Conservation (phyloP, 2,329 filamentous ascomycete genomes). For the Fusarium sambucinum region DNA sequence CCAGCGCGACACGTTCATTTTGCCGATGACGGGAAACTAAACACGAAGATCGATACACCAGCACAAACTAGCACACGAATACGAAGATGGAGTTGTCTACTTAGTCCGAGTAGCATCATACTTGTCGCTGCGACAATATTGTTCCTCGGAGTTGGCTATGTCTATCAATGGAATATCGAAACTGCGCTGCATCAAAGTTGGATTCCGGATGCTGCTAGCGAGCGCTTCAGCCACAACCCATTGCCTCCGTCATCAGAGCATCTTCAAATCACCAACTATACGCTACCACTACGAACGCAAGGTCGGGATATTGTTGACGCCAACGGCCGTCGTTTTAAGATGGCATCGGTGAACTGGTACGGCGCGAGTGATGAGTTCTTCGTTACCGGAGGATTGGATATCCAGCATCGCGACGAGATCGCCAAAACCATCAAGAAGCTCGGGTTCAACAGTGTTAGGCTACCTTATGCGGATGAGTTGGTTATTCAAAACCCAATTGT, state of each 20-base stretch:
- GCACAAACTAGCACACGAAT: slow-evolving; percentile 4
- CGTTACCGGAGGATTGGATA: slow-evolving; percentile 72
- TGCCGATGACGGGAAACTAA: slow-evolving; percentile 15
- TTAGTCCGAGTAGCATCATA: slow-evolving; percentile 48
- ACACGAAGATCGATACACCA: background rate
- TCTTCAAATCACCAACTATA: slow-evolving; percentile 61
- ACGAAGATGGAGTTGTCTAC: slow-evolving; percentile 26
- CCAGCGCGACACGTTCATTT: slow-evolving; percentile 20
- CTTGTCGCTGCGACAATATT: slow-evolving; percentile 53
- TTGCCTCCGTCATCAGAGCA: slow-evolving; percentile 59
- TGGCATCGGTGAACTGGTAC: slow-evolving; percentile 78
- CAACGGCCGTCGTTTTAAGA: slow-evolving; percentile 68
- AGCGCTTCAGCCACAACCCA: slow-evolving; percentile 62
- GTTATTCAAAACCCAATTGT: slow-evolving; percentile 70
- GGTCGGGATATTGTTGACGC: slow-evolving; percentile 73
- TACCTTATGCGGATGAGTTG: slow-evolving; percentile 78
- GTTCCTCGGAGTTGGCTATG: slow-evolving; percentile 48
- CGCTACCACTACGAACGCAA: slow-evolving; percentile 68
- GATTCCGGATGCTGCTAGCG: slow-evolving; percentile 62
- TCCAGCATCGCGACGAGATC: slow-evolving; percentile 71
- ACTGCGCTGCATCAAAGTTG: slow-evolving; percentile 59
- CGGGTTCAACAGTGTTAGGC: slow-evolving; percentile 77
- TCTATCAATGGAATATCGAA: slow-evolving; percentile 61
- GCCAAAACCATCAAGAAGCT: slow-evolving; percentile 69
- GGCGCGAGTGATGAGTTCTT: slow-evolving; percentile 76